Base-by-base conservation (phyloP, 1,284 basidiomycete species). In the Cutaneotrichosporon sp. region DNA sequence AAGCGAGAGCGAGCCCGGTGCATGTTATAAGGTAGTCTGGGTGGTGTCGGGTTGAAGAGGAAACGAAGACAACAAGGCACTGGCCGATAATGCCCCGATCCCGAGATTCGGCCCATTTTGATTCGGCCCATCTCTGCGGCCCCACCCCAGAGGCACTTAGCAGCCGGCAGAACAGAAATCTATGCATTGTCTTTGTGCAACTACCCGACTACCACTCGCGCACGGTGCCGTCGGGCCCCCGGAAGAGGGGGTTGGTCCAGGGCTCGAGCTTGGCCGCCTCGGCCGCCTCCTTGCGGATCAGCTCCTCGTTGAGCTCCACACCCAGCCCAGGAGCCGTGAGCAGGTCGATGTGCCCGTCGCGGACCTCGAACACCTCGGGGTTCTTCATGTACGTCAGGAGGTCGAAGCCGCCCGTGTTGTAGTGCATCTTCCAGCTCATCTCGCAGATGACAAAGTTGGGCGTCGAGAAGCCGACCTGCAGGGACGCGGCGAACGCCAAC, bases 301-400 rank as follows among this genome's bases (percentile, higher is more conserved):
- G 72, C 16, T 79, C 76, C 75, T 90, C 89, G 71, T 90, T 84
- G 64, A 90, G 83, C 66, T 85, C 81, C 47, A 90, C 84, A 14
- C 89, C 89, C 8, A 91, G 79, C 8, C 89, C 89, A 11, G 87
- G 84, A 0, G 83, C 86, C 67, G 82, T 79, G 8, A 87, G 80
- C 1, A 84, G 81, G 16, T 82, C 79, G 50, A 91, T 81, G 65
- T 84, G 82, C 1, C 89, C 89, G 38, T 86, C 81, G 59, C 82
- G 81, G 25, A 90, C 84, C 3, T 82, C 76, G 69, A 90, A 89
- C 3, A 89, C 84, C 5, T 81, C 81, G 3, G 81, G 80, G 67
- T 82, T 82, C 54, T 65, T 73, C 74, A 89, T 81, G 76, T 80
- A 81, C 2, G 87, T 90, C 72, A 87, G 84, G 16, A 90, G 82